Conservation (phyloP, 2,329 filamentous ascomycete species). For the Albifimbria verrucaria region DNA sequence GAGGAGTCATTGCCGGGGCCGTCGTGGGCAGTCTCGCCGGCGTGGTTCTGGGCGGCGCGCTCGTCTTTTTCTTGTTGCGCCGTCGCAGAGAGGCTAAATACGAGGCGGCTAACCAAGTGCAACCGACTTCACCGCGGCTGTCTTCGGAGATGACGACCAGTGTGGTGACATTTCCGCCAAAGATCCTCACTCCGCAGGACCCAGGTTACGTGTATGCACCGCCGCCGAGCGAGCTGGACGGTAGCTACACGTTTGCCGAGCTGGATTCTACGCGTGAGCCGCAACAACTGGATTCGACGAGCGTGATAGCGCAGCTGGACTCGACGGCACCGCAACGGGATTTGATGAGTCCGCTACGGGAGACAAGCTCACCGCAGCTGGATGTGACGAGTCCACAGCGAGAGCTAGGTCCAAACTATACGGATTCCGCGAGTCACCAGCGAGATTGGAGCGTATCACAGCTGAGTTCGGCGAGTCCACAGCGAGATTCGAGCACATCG, state of each 20-base stretch:
- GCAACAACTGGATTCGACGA: not conserved
- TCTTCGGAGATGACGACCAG: too few relatives aligned
- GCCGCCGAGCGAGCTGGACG: not conserved
- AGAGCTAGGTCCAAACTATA: too few relatives aligned
- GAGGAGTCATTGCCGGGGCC: conserved; percentile 8
- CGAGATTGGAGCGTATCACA: too few relatives aligned
- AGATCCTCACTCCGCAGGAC: too few relatives aligned
- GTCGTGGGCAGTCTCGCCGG: conserved; percentile 5
- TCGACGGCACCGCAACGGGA: too few relatives aligned
- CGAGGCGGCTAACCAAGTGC: conserved; percentile 1
- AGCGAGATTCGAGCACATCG: too few relatives aligned
- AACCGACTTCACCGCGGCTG: not conserved
- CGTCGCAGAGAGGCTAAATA: conserved; percentile 2
- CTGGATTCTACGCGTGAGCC: not conserved
- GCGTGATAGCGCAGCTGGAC: not conserved
- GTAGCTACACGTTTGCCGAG: not conserved
- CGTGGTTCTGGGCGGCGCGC: not conserved
- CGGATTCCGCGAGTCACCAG: too few relatives aligned
- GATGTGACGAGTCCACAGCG: too few relatives aligned
- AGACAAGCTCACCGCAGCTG: too few relatives aligned
- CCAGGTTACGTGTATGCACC: not conserved
- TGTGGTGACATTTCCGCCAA: too few relatives aligned
- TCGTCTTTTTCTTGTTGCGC: conserved; percentile 6
- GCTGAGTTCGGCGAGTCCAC: too few relatives aligned
- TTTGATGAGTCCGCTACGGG: too few relatives aligned